Evolutionary conservation across 495 filamentous ascomycete species (phyloP).

Genomic region (Entonaema liquescens): DNA sequence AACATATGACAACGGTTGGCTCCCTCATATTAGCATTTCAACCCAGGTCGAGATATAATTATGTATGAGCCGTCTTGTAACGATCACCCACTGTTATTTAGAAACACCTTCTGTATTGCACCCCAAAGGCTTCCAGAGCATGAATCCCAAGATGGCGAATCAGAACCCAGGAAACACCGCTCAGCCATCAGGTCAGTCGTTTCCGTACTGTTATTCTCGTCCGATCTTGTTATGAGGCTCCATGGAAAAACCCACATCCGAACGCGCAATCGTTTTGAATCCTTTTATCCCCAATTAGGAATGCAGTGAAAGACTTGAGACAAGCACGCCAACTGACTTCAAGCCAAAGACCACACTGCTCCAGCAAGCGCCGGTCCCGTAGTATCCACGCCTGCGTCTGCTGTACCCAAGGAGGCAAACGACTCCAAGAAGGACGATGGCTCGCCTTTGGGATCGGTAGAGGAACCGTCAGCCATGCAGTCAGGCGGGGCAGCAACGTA

Average conservation of each 20-base stretch:
- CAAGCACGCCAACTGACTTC: slow-evolving; percentile 27
- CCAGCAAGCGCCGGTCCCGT: slow-evolving; percentile 24
- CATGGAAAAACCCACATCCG: slow-evolving; percentile 34
- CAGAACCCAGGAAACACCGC: slow-evolving; percentile 30
- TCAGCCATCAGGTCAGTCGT: slow-evolving; percentile 39
- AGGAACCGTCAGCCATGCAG: slow-evolving; percentile 12
- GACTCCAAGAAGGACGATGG: slow-evolving; percentile 20
- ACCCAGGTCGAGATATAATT: slow-evolving; percentile 37
- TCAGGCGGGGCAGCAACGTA: slow-evolving; percentile 18
- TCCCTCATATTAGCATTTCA: slow-evolving; percentile 32
- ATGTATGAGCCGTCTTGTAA: slow-evolving; percentile 35
- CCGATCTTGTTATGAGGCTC: slow-evolving; percentile 31
- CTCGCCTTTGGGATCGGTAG: slow-evolving; percentile 9
- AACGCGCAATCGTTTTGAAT: slow-evolving; percentile 32
- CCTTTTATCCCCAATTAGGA: slow-evolving; percentile 9
- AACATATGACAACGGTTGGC: slow-evolving; percentile 34
- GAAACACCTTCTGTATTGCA: slow-evolving; percentile 43
- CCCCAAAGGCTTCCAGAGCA: slow-evolving; percentile 17
- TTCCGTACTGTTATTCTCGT: slow-evolving; percentile 4
- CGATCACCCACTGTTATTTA: slow-evolving; percentile 38
- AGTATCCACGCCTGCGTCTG: slow-evolving; percentile 8
- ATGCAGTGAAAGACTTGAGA: slow-evolving; percentile 15
- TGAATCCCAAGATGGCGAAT: slow-evolving; percentile 37
- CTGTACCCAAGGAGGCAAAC: slow-evolving; percentile 3
- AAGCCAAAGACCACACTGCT: slow-evolving; percentile 25